Base-by-base conservation (phyloP, 192 early-diverging fungal genomes). In the Ambispora gerdemannii region DNA sequence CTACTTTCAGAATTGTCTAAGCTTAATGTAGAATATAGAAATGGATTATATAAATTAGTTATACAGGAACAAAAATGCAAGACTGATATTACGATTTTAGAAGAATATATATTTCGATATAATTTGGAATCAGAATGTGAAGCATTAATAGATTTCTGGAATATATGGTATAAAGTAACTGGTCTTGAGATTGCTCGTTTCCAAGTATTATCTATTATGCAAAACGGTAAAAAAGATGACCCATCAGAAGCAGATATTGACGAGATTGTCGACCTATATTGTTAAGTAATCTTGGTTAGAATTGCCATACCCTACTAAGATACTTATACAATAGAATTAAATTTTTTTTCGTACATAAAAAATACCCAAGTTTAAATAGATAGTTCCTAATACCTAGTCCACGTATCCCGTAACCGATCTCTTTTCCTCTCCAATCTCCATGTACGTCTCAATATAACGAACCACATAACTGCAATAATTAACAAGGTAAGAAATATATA, bases 331-430 rank as follows among this genome's bases (percentile, higher is more conserved):
- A 33, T 62, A 62, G 13, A 35, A 62, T 35, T 62, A 62, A 62
- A 62, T 62, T 35, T 62, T 62, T 62, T 62, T 62, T 62, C 59
- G 30, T 62, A 36, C 60, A 62, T 62, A 62, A 62, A 62, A 35
- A 62, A 62, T 62, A 62, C 19, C 60, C 6, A 62, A 62, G 60
- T 62, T 62, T n/a, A 62, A 62, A 62, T 62, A 33, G 60, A 62
- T 35, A 62, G 32, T 62, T 22, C 24, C 0, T 11, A 20, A 4
- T 62, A n/a, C 0, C 6, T 34, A 36, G 24, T 19, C 60, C 60
- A 62, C 60, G 22, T 34, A 62, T 62, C 17, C 60, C 60, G 30
- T 3, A 62, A 33, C 32, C 0, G 60, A 32, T 62, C 11, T 35
- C 60, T 62, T 62, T 62, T 62, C 15, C 60, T n/a, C n/a, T n/a